phyloP scores from a whole-genome alignment of 1,139 yeast species.

The Yamadazyma atlantica region DNA sequence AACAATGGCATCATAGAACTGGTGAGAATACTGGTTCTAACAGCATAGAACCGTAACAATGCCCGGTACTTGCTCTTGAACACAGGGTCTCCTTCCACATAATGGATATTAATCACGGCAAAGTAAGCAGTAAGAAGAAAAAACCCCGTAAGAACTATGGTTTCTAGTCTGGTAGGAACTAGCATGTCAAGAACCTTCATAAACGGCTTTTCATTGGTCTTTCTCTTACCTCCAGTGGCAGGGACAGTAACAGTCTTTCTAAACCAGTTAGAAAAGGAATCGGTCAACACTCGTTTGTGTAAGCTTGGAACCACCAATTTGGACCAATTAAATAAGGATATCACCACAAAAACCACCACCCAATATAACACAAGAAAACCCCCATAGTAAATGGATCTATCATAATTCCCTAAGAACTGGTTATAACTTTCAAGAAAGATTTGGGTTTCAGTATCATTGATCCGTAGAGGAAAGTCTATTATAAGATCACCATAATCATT shows the following conservation, averaged over 20 bases:
- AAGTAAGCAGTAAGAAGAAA: slow-evolving; percentile 44
- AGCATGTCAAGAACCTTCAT: slow-evolving; percentile 33
- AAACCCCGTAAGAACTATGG: slow-evolving; percentile 48
- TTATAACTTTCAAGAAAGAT: slow-evolving; percentile 27
- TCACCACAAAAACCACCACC: slow-evolving; percentile 26
- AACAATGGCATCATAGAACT: slow-evolving; percentile 53
- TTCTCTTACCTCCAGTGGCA: slow-evolving; percentile 25
- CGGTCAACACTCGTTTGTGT: slow-evolving; percentile 18
- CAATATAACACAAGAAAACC: slow-evolving; percentile 30
- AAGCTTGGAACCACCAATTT: slow-evolving; percentile 26
- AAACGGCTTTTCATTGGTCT: slow-evolving; percentile 26
- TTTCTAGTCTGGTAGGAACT: slow-evolving; percentile 67
- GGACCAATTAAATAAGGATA: slow-evolving; percentile 33
- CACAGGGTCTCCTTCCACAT: slow-evolving; percentile 29
- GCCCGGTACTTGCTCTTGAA: slow-evolving; percentile 17
- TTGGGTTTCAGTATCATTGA: slow-evolving; percentile 21
- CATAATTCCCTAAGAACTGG: slow-evolving; percentile 42
- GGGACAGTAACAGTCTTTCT: slow-evolving; percentile 28
- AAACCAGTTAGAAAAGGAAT: slow-evolving; percentile 25
- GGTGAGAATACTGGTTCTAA: slow-evolving; percentile 58
- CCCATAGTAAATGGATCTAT: slow-evolving; percentile 36
- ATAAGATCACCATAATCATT: slow-evolving; percentile 20
- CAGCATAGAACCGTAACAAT: slow-evolving; percentile 43
- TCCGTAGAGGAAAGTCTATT: slow-evolving; percentile 25
- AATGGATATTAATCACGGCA: slow-evolving; percentile 21